Percentiles rank a stretch among this genome's conserved stretches.
phyloP scores from a whole-genome alignment of 495 filamentous ascomycete genomes.

The Aspergillus mulundensis region DNA sequence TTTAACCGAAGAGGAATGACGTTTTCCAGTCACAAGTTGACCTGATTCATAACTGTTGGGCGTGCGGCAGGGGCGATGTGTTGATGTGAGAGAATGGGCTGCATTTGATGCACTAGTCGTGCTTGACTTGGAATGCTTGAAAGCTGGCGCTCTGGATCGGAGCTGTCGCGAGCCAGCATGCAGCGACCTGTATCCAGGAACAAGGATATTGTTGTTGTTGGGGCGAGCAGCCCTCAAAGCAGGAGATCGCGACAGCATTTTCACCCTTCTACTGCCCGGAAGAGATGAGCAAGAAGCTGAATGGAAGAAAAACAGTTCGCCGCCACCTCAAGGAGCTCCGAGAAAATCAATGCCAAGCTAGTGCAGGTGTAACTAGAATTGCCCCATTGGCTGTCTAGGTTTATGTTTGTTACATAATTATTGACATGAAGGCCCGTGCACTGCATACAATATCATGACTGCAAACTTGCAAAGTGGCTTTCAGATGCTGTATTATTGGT shows the following conservation, averaged over 20 bases:
- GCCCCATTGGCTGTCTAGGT: conserved; percentile 28
- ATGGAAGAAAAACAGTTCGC: conserved; percentile 10
- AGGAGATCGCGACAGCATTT: conserved; percentile 35
- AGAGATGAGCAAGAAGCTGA: conserved; percentile 3
- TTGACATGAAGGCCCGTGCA: not conserved
- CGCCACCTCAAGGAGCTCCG: conserved; percentile 17
- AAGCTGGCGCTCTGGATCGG: conserved; percentile 25
- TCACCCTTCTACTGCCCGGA: conserved; percentile 16
- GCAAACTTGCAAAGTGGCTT: too few relatives aligned
- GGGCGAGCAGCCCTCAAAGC: conserved; percentile 28
- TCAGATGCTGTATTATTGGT: too few relatives aligned
- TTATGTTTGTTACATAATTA: conserved; percentile 17
- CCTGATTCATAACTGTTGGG: not conserved
- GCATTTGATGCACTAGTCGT: conserved; percentile 13
- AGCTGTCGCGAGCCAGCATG: conserved; percentile 25
- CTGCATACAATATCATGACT: not conserved
- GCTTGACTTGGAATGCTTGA: conserved; percentile 17
- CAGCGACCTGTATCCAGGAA: conserved; percentile 14
- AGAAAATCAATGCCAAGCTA: conserved; percentile 36
- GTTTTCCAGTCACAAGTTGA: conserved; percentile 12
- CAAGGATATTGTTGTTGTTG: conserved; percentile 26
- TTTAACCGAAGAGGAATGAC: conserved; percentile 26
- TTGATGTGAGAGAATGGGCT: conserved; percentile 4
- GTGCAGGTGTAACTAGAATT: conserved; percentile 24
- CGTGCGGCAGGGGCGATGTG: not conserved